A percentile compares a stretch with the other conserved stretches of the same genome.
Evolutionary conservation across 2,329 filamentous ascomycete genomes (phyloP).

Genomic region (Ceratocystis smalleyi): DNA sequence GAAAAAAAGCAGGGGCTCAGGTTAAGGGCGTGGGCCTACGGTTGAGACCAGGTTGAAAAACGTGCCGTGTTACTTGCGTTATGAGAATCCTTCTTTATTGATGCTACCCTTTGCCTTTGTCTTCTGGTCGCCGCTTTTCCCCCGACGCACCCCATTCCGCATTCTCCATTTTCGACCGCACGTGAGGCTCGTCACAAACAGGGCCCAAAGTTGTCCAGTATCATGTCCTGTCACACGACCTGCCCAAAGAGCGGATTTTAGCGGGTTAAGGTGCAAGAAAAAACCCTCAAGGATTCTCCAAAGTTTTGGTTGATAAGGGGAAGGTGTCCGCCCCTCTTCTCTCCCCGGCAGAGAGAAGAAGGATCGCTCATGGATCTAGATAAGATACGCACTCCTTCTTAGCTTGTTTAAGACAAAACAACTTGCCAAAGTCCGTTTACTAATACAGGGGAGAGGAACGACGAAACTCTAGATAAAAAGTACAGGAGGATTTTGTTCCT

Average conservation of each 20-base stretch:
- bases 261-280: neutral
- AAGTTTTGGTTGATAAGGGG: constrained; percentile 2
- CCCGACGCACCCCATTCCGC: neutral
- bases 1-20: neutral
- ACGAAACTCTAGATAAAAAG: neutral
- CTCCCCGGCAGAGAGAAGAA: neutral
- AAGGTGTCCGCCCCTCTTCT: neutral
- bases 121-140: neutral
- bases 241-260: neutral
- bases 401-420: neutral
- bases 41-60: neutral
- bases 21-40: neutral
- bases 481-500: neutral
- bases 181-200: neutral
- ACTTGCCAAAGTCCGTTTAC: neutral
- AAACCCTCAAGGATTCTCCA: neutral
- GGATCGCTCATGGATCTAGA: neutral
- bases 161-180: neutral
- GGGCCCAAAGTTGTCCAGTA: neutral
- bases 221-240: constrained; percentile 2
- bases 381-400: neutral
- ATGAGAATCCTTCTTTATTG: neutral
- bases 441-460: neutral
- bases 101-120: neutral
- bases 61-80: neutral